Evolutionary conservation across 2,329 filamentous ascomycete genomes (phyloP).

Genomic region (Hymenoscyphus infarciens): DNA sequence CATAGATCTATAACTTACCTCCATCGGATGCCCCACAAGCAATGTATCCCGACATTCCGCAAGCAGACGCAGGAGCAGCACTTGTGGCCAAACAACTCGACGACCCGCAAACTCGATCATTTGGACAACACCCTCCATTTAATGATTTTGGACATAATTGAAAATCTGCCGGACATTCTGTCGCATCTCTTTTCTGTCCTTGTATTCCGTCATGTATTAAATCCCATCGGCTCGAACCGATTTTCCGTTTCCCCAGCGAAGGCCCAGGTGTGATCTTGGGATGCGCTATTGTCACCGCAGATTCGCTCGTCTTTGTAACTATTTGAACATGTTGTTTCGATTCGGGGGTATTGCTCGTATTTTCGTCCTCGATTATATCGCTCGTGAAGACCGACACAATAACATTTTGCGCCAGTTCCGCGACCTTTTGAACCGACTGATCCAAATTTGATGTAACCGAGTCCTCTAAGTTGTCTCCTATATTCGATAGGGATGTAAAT

Average conservation of each 20-base stretch:
- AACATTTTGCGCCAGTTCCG: conserved; percentile 11
- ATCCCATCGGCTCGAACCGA: conserved; percentile 31
- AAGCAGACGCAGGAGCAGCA: conserved; percentile 23
- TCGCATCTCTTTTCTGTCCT: conserved; percentile 29
- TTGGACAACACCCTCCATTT: conserved; percentile 38
- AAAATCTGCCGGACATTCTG: conserved; percentile 27
- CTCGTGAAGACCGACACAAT: conserved; percentile 4
- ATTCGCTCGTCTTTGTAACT: conserved; percentile 11
- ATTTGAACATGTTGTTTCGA: conserved; percentile 3
- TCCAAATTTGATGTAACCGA: conserved; percentile 2
- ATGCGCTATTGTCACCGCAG: conserved; percentile 16
- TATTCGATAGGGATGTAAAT: conserved; percentile 11
- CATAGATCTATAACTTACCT: conserved; percentile 27
- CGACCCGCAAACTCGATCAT: conserved; percentile 46
- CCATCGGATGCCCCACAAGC: conserved; percentile 30
- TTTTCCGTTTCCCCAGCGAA: conserved; percentile 24
- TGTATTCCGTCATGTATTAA: conserved; percentile 31
- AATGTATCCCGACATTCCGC: conserved; percentile 27
- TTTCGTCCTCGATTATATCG: not conserved
- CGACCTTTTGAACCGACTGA: not conserved
- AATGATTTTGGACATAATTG: conserved; percentile 30
- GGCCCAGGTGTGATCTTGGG: conserved; percentile 28
- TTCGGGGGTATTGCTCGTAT: not conserved
- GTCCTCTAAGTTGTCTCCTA: not conserved
- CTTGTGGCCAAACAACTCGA: conserved; percentile 40